Base-by-base conservation (phyloP, 805 yeast species). In the Phaffomyces antillensis region DNA sequence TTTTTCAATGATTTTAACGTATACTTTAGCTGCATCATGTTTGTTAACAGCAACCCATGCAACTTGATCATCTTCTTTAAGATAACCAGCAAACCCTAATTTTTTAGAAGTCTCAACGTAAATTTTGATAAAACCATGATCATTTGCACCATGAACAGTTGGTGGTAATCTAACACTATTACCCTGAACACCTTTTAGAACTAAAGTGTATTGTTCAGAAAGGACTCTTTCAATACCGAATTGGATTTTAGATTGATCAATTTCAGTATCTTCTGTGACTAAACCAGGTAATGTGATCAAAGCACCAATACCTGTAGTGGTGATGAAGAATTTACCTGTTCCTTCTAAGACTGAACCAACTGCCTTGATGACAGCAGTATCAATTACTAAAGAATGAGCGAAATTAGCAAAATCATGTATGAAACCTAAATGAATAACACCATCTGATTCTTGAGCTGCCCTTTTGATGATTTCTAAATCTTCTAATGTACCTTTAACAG, bases 21-120 rank as follows among this genome's bases (percentile, higher is more conserved):
- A 67, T 18, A 65, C 38, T 5, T 18, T 42, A 13, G 70, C 72
- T 16, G 61, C 64, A 54, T 69, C 73, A 3, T 31, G 20, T 10
- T 54, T 53, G 41, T 62, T 55, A 34, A 59, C 63, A 7, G 66
- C 63, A 4, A 64, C 49, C 69, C 70, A 67, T 9, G 16, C 7
- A 38, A 13, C n/a, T n/a, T 10, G 10, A 9, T 12, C 30, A 35
- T 41, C 43, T 55, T 59, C 13, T 48, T 52, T 62, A 20, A 20
- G 67, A 13, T 60, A 45, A 26, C 25, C 37, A 7, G 67, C 61
- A 16, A 55, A 54, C 1, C 64, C 64, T 6, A 47, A 34, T 42
- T 63, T 51, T 43, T 66, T 55, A 10, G 71, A 59, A 31, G 64
- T 50, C 2, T 59, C 23, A 20, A 20, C 23, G 23, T 20, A 20